Evolutionary conservation across 208 protist species (phyloP).

Genomic region (Herpetomonas tarakana): DNA sequence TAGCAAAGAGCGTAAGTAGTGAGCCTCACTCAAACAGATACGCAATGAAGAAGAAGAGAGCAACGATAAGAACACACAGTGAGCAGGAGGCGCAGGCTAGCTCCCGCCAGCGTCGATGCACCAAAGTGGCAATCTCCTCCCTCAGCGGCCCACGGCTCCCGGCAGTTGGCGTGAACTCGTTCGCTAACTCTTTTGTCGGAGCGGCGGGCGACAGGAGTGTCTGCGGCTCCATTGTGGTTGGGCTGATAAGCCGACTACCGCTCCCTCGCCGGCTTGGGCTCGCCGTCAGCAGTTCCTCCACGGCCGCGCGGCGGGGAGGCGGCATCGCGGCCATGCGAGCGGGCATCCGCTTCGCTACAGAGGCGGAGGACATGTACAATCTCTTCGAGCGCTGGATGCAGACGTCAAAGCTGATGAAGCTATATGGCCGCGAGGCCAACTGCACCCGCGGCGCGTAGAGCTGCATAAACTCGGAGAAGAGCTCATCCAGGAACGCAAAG

Average conservation of each 20-base stretch:
- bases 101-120: not conserved
- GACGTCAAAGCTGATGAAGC: constrained; percentile 47
- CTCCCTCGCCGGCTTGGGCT: not conserved
- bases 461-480: constrained; percentile 30
- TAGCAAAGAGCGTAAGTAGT: no score
- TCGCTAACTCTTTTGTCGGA: not conserved
- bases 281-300: not conserved
- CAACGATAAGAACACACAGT: not conserved
- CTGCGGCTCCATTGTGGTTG: no score
- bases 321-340: constrained; percentile 3
- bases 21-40: constrained; percentile 2
- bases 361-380: constrained; percentile 12
- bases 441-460: constrained; percentile 30
- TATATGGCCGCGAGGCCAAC: constrained; percentile 31
- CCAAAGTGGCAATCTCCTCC: not conserved
- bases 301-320: not conserved
- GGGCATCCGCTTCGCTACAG: constrained; percentile 14
- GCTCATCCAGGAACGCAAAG: constrained; percentile 31
- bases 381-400: constrained; percentile 36
- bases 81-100: not conserved
- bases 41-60: not conserved
- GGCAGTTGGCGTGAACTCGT: not conserved
- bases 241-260: no score
- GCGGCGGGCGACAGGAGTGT: no score
- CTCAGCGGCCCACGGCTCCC: not conserved